These are phyloP conservation scores for Kwoniella shandongensis DNA, from an alignment of 768 basidiomycete genomes.

Conservation along the genomic window DNA sequence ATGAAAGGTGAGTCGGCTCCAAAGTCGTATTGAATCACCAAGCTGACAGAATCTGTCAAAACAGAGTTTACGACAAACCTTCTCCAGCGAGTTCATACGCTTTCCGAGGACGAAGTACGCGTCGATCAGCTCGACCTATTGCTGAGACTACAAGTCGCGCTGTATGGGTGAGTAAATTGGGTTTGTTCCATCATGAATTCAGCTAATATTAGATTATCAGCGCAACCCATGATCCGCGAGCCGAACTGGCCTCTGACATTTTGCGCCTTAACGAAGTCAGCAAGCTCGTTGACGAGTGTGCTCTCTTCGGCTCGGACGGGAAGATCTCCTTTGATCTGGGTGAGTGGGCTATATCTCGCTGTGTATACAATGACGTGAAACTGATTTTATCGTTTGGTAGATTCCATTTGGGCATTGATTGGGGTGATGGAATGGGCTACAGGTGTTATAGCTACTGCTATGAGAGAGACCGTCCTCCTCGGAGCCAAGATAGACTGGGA, in stretches of 20 bases:
- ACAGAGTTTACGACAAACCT: conserved; percentile 2
- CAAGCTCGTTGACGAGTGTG: conserved; percentile 24
- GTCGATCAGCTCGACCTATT: conserved; percentile 13
- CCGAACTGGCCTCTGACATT: conserved; percentile 26
- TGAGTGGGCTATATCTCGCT: conserved; percentile 9
- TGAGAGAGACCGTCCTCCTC: conserved; percentile 17
- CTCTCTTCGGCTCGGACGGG: conserved; percentile 12
- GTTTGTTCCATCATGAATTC: neutral
- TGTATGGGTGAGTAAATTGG: conserved; percentile 13
- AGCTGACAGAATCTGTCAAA: conserved; percentile 1
- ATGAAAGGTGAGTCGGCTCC: conserved; percentile 15
- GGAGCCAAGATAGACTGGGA: conserved; percentile 12
- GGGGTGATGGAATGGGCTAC: conserved; percentile 30
- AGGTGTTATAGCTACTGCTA: conserved; percentile 2
- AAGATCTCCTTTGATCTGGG: conserved; percentile 33
- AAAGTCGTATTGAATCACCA: neutral
- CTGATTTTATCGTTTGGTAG: conserved; percentile 16
- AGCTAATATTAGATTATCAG: no score
- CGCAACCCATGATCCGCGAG: conserved; percentile 12
- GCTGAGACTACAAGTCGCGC: conserved; percentile 11
- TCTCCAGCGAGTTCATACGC: neutral
- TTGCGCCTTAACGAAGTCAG: conserved; percentile 29
- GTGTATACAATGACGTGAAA: neutral
- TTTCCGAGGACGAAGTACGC: neutral
- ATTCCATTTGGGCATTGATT: conserved; percentile 35